These are phyloP conservation scores for Lanzia echinophila DNA, from an alignment of 2,329 filamentous ascomycete species.

Conservation along the genomic window DNA sequence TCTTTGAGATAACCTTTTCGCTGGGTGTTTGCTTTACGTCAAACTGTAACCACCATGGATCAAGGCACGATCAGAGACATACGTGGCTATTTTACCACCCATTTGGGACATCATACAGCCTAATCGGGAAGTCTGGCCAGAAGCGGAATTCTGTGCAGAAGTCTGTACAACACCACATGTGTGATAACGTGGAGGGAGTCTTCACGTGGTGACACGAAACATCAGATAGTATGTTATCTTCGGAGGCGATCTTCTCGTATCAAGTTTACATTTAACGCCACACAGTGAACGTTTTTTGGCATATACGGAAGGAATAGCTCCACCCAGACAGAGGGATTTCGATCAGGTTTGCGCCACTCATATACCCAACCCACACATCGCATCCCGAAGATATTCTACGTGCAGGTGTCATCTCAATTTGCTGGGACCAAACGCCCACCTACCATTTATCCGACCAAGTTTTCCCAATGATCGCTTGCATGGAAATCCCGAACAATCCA, in stretches of 20 bases:
- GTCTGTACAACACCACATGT: neutral
- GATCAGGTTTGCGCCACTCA: neutral
- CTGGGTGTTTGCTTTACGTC: neutral
- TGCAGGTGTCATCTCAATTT: neutral
- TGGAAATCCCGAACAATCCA: neutral
- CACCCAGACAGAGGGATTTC: neutral
- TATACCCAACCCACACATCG: neutral
- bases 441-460: neutral
- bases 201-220: slow-evolving; percentile 2
- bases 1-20: neutral
- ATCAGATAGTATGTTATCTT: neutral
- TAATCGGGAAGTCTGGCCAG: neutral
- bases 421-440: neutral
- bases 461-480: neutral
- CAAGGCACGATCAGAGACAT: neutral
- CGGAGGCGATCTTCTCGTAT: neutral
- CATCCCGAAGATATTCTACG: neutral
- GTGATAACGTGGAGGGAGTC: slow-evolving; percentile 4
- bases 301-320: neutral
- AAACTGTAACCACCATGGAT: neutral
- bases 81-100: neutral
- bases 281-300: neutral
- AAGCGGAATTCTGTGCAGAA: neutral
- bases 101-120: neutral
- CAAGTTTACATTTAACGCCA: neutral